Evolutionary conservation across 1,284 basidiomycete species (phyloP), one percentile per base, ranked within the genome.

Genomic region (Pholiota adiposa): DNA sequence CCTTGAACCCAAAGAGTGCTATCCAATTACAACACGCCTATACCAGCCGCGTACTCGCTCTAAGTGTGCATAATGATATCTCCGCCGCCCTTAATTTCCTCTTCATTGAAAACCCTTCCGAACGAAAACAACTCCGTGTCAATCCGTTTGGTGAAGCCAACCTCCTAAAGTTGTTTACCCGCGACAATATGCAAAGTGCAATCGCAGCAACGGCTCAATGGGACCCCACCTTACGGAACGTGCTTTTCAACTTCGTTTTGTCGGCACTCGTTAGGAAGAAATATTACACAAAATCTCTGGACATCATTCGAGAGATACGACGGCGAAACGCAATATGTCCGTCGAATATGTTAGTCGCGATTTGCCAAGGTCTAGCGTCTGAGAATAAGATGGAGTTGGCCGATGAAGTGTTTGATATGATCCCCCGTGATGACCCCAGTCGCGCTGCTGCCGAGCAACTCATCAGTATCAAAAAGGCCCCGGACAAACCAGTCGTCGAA

Each of bases 331-430:
- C 58, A 9, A 14, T 51, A 31, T 34, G 56, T 14, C 41, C 34
- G 4, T 31, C 56, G 9, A 36, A 50, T 9, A 19, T 54, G 21
- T 29, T 63, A 23, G 52, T 61, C 2, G 34, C 19, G 23, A 55
- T 58, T 6, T 63, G 58, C 53, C 52, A 54, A 48, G 51, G 41
- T 18, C 59, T 70, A 6, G 65, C 65, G 5, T 51, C 40, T 0
- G 51, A n/a, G 12, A 43, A 46, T 0, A 50, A 53, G 9, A 43
- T 64, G 36, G 51, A 51, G 27, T 41, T 43, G 16, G 69, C 69
- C 7, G 49, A 64, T 18, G 34, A 57, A 34, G 21, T 69, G 7
- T 64, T 65, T 46, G 44, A 49, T n/a, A 54, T 60, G 31, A n/a
- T 68, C 8, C 55, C 57, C 6, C 41, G 51, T 11, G 51, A 54